Evolutionary conservation across 1,284 basidiomycete species (phyloP).

Genomic region (Phylloporus sp.): DNA sequence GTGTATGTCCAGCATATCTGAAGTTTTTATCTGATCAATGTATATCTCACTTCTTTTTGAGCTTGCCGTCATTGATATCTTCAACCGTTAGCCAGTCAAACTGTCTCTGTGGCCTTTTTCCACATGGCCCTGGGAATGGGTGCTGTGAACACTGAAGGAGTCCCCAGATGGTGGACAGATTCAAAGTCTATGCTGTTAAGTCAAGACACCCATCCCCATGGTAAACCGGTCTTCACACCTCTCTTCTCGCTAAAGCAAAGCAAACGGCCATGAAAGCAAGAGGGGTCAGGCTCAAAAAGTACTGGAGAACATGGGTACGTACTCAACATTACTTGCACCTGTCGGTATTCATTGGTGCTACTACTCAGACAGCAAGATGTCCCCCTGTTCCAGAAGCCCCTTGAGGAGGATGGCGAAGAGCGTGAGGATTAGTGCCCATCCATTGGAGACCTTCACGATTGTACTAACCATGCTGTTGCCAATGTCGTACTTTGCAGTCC

Average conservation of each 20-base stretch:
- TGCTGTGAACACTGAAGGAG: too few species aligned
- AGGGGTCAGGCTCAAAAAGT: not conserved
- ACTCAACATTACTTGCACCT: not conserved
- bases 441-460: too few species aligned
- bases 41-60: conserved; percentile 2
- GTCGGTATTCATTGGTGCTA: not conserved
- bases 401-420: conserved; percentile 18
- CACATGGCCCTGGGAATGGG: too few species aligned
- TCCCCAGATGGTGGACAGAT: too few species aligned
- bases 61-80: not conserved
- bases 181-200: too few species aligned
- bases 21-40: conserved; percentile 26
- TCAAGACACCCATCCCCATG: too few species aligned
- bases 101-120: conserved; percentile 12
- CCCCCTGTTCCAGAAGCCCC: conserved; percentile 19
- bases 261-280: too few species aligned
- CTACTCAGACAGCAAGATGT: conserved; percentile 17
- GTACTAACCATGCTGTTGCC: too few species aligned
- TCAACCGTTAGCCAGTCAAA: conserved; percentile 15
- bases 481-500: too few species aligned
- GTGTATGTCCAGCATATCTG: conserved; percentile 30
- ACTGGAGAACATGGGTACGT: not conserved
- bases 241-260: too few species aligned
- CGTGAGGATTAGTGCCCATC: not conserved
- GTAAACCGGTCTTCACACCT: too few species aligned